These are phyloP conservation scores for Chlorella sp. DNA, from an alignment of 139 green algal genomes.

Conservation along the genomic window DNA sequence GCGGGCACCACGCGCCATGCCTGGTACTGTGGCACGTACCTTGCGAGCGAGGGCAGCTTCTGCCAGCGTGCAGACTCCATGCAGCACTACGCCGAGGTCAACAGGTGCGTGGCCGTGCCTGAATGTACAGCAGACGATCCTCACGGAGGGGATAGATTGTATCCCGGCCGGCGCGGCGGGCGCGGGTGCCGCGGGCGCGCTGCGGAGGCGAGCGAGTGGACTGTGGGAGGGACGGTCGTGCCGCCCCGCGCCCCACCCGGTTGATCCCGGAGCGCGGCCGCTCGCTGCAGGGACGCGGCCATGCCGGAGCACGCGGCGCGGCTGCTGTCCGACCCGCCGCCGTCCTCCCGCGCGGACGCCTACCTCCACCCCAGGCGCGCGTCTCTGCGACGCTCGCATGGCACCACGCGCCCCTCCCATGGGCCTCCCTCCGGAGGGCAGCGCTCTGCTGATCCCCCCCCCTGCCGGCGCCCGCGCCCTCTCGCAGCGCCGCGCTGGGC, in stretches of 20 bases:
- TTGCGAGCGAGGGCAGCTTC: conserved; percentile 32
- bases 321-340: conserved; percentile 35
- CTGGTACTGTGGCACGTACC: conserved; percentile 38
- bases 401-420: no score
- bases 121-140: no score
- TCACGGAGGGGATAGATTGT: not conserved
- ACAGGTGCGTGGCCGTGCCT: conserved; percentile 39
- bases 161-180: no score
- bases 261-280: not conserved
- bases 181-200: not conserved
- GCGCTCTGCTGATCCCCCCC: no score
- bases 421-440: no score
- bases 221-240: not conserved
- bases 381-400: no score
- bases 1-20: not conserved
- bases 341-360: no score
- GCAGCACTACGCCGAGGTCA: conserved; percentile 48
- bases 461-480: no score
- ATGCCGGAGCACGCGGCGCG: conserved; percentile 23
- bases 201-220: not conserved
- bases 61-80: conserved; percentile 47
- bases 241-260: no score
- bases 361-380: no score
- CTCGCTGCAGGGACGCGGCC: conserved; percentile 42
- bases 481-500: conserved; percentile 48